These are phyloP conservation scores for Xylaria polymorpha DNA, from an alignment of 2,329 filamentous ascomycete genomes.

Conservation along the genomic window DNA sequence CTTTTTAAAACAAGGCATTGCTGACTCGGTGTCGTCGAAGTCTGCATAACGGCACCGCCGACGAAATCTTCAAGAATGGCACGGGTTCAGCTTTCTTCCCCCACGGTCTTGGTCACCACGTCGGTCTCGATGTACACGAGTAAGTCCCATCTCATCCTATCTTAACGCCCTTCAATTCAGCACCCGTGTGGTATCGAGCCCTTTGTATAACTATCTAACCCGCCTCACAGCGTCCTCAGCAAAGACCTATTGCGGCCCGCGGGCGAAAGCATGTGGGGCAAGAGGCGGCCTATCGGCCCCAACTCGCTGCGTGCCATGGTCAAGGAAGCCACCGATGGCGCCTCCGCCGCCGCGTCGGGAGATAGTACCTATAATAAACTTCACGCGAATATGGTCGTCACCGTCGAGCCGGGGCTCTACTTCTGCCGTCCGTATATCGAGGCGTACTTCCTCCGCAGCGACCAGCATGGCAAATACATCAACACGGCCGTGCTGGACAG, in stretches of 20 bases:
- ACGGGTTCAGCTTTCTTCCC: conserved; percentile 73
- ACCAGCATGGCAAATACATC: conserved; percentile 71
- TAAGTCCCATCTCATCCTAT: conserved; percentile 35
- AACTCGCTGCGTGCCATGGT: conserved; percentile 50
- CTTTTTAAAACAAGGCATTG: not conserved
- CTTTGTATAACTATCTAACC: conserved; percentile 10
- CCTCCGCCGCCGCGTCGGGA: not conserved
- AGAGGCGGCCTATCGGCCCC: conserved; percentile 48
- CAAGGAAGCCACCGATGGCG: conserved; percentile 36
- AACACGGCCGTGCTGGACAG: conserved; percentile 71
- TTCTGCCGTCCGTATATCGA: conserved; percentile 80
- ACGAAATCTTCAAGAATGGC: conserved; percentile 64
- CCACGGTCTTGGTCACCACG: conserved; percentile 72
- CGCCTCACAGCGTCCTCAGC: conserved; percentile 46
- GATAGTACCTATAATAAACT: conserved; percentile 50
- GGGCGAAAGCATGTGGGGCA: conserved; percentile 50
- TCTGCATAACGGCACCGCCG: conserved; percentile 68
- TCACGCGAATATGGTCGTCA: conserved; percentile 75
- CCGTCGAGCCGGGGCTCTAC: conserved; percentile 83
- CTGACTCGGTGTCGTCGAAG: conserved; percentile 20
- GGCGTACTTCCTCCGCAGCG: conserved; percentile 71
- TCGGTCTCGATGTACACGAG: conserved; percentile 75
- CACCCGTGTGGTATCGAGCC: not conserved
- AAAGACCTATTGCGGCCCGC: conserved; percentile 47
- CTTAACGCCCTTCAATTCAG: not conserved